Conservation (phyloP, 805 yeast genomes). For the Lipomyces kockii region DNA sequence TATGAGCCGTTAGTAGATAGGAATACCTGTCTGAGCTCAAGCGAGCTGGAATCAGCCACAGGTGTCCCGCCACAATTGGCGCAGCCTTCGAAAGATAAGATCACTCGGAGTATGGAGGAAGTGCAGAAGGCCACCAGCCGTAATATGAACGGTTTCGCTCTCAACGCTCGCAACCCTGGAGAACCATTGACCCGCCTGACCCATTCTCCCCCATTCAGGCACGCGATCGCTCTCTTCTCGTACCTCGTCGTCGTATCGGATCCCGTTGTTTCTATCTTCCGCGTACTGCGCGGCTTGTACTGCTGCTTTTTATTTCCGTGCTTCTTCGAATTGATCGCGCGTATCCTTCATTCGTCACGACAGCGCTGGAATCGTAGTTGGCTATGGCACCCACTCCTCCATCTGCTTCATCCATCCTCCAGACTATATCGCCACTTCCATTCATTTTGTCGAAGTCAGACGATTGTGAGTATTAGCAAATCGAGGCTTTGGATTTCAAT, state of each 20-base stretch:
- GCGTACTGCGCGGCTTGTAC: not conserved
- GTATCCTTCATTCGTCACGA: not conserved
- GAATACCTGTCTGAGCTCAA: no score
- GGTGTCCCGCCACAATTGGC: no score
- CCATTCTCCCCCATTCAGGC: not conserved
- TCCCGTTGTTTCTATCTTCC: not conserved
- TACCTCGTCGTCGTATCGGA: not conserved
- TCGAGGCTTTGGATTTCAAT: not conserved
- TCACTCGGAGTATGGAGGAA: no score
- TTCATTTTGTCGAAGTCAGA: conserved; percentile 34
- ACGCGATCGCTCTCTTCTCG: conserved; percentile 1
- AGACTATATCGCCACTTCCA: conserved; percentile 36
- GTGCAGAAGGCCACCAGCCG: no score
- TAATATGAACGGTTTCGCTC: not conserved
- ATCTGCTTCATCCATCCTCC: conserved; percentile 31
- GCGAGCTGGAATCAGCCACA: no score
- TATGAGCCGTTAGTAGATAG: no score
- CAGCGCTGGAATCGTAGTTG: not conserved
- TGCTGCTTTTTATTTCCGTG: not conserved
- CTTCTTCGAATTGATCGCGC: not conserved
- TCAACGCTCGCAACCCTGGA: not conserved
- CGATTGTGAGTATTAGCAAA: conserved; percentile 25
- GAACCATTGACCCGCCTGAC: not conserved
- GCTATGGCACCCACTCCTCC: conserved; percentile 33
- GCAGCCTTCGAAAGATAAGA: no score